Evolutionary conservation across 2,329 filamentous ascomycete species (phyloP), one percentile per base, ranked within the genome.

Genomic region (Phialophora expanda): DNA sequence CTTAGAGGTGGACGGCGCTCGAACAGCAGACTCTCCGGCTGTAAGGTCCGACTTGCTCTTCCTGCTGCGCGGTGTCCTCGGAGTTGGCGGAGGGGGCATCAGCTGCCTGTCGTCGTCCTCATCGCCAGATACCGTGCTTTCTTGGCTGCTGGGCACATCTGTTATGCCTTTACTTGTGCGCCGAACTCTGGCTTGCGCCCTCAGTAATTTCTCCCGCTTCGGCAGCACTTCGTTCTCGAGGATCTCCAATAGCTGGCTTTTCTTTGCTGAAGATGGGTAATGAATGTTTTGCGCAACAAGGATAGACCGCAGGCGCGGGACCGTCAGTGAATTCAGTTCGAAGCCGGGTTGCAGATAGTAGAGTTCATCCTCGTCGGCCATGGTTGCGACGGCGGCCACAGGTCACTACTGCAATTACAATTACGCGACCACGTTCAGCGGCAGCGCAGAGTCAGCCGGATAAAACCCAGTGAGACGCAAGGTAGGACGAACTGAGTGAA

Each of bases 221-320:
- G 94, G 90, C 4, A 91, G 80, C 30, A 99, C 85, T 69, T 95
- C 83, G 34, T 90, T 84, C 75, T 90, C 88, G 78, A 99, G 93
- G 55, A 98, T 87, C 7, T 90, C 88, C 66, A 99, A 84, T 24
- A 99, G 87, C 75, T 96, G 90, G 0, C 87, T 82, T 81, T 99
- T 99, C 81, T 98, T 99, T 12, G 95, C 93, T 4, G 89, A 93
- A 0, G 92, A 89, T 4, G 93, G 90, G 76, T 97, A 98, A 44
- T 87, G 81, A 74, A 98, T 83, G 76, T 93, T 90, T 80, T 99
- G 92, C 70, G 88, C 90, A 74, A 98, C 91, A 65, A 99, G 87
- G 71, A 98, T 96, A 56, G 91, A 94, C 74, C 95, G 91, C 73
- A 99, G 83, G 54, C 90, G 90, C 30, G 95, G 93, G 57, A 98